phyloP scores from a whole-genome alignment of 176 grass and related monocot species.

The maize (Zea mays) region DNA sequence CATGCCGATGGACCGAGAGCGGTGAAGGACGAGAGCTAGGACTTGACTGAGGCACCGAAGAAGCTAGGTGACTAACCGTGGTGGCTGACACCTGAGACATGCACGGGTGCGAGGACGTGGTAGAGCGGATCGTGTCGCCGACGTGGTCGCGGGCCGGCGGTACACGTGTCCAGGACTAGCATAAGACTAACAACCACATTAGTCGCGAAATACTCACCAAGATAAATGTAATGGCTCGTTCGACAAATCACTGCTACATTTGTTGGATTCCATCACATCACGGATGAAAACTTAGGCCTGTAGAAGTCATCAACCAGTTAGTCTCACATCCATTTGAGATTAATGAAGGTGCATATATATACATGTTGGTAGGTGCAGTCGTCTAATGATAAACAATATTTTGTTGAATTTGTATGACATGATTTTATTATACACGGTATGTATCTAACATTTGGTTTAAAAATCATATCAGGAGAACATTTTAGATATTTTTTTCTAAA shows the following conservation, averaged over 20 bases:
- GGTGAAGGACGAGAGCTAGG: too few species aligned
- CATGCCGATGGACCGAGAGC: too few species aligned
- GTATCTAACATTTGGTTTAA: neutral
- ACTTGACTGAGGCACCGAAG: too few species aligned
- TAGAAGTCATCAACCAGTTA: slow-evolving; percentile 27
- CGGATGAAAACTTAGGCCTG: slow-evolving; percentile 50
- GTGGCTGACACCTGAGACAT: too few species aligned
- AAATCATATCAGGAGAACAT: neutral
- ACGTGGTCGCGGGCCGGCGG: too few species aligned
- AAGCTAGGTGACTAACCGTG: too few species aligned
- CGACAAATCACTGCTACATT: slow-evolving; percentile 44
- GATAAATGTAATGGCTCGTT: slow-evolving; percentile 37
- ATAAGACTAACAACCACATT: neutral
- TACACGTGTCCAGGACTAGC: too few species aligned
- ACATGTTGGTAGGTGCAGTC: neutral
- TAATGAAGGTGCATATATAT: neutral
- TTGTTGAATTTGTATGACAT: neutral
- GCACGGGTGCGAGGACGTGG: too few species aligned
- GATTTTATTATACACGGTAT: neutral
- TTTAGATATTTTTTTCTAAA: neutral
- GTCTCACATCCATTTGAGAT: neutral
- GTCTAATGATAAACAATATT: neutral
- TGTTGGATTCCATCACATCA: slow-evolving; percentile 51
- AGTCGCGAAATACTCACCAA: slow-evolving; percentile 39
- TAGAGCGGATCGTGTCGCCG: too few species aligned